Conservation (phyloP, 2,329 filamentous ascomycete genomes). For the Aspergillus novofumigatus region DNA sequence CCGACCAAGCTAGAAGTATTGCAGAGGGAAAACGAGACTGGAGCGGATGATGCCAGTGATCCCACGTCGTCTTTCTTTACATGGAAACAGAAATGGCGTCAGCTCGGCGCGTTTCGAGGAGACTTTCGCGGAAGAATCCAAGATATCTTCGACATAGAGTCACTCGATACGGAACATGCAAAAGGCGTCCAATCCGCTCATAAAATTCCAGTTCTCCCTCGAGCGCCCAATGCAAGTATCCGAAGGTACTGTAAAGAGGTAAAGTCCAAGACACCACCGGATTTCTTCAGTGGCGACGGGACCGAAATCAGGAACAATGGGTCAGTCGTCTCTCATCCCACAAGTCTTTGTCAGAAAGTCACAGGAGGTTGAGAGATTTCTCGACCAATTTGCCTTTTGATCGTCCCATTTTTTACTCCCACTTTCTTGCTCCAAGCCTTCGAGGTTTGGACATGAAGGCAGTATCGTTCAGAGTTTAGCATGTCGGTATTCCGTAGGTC, state of each 20-base stretch:
- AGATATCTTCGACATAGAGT: slow-evolving; percentile 19
- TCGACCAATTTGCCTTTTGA: not conserved
- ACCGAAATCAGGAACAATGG: not conserved
- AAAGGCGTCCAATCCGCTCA: not conserved
- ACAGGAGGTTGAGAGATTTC: not conserved
- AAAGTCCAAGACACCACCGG: not conserved
- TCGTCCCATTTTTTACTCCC: not conserved
- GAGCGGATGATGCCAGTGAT: not conserved
- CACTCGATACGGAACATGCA: slow-evolving; percentile 2
- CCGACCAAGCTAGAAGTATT: not conserved
- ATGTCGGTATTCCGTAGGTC: not conserved
- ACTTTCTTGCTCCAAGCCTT: not conserved
- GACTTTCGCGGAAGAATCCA: slow-evolving; percentile 13
- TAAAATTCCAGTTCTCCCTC: slow-evolving; percentile 18
- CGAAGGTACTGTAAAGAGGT: not conserved
- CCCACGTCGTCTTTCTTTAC: slow-evolving; percentile 1
- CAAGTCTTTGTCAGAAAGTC: not conserved
- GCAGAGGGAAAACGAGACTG: not conserved
- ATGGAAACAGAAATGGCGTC: slow-evolving; percentile 7
- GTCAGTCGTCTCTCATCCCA: not conserved
- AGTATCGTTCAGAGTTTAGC: not conserved
- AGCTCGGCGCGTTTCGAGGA: slow-evolving; percentile 8
- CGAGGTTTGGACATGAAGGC: not conserved
- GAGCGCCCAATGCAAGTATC: slow-evolving; percentile 16
- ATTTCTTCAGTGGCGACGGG: not conserved